A percentile compares a stretch with the other conserved stretches of the same genome.
These are phyloP conservation scores for Boletellus deceptivus DNA, from an alignment of 1,284 basidiomycete species.

Conservation along the genomic window DNA sequence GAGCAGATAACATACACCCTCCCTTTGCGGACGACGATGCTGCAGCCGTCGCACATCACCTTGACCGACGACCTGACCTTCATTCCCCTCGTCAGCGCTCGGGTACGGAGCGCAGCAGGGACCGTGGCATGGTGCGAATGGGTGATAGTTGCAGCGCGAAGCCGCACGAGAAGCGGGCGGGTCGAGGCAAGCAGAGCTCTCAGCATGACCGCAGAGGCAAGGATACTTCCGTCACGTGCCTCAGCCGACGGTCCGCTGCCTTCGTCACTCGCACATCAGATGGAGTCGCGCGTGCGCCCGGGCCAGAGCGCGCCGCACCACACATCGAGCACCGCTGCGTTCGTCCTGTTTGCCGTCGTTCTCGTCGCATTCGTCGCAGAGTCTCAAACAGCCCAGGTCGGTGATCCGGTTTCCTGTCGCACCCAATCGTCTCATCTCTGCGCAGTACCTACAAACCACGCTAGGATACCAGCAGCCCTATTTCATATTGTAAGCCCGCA, in stretches of 20 bases:
- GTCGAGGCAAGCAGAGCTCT: slow-evolving; percentile 61
- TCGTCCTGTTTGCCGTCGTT: slow-evolving; percentile 39
- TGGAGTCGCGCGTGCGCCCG: slow-evolving; percentile 11
- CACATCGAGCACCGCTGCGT: slow-evolving; percentile 30
- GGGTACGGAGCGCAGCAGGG: slow-evolving; percentile 23
- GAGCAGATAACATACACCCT: slow-evolving; percentile 92
- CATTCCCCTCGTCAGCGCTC: slow-evolving; percentile 72
- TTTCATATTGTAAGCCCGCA: slow-evolving; percentile 66
- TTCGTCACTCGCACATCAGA: background rate
- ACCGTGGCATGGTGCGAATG: slow-evolving; percentile 30
- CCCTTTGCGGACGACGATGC: slow-evolving; percentile 84
- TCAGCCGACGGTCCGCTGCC: too few species aligned
- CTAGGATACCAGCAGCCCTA: slow-evolving; percentile 73
- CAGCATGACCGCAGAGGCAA: slow-evolving; percentile 46
- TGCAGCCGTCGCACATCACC: slow-evolving; percentile 88
- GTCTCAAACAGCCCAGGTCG: slow-evolving; percentile 69
- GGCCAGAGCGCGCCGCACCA: background rate
- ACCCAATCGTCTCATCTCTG: background rate
- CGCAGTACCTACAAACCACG: slow-evolving; percentile 71
- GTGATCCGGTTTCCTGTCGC: slow-evolving; percentile 14
- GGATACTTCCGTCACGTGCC: slow-evolving; percentile 11
- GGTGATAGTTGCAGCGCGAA: slow-evolving; percentile 42
- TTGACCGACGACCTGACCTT: slow-evolving; percentile 96
- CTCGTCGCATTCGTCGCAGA: slow-evolving; percentile 70
- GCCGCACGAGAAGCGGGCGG: slow-evolving; percentile 55